phyloP scores from a whole-genome alignment of 2,329 filamentous ascomycete species.

The Sporothrix variecibatus region DNA sequence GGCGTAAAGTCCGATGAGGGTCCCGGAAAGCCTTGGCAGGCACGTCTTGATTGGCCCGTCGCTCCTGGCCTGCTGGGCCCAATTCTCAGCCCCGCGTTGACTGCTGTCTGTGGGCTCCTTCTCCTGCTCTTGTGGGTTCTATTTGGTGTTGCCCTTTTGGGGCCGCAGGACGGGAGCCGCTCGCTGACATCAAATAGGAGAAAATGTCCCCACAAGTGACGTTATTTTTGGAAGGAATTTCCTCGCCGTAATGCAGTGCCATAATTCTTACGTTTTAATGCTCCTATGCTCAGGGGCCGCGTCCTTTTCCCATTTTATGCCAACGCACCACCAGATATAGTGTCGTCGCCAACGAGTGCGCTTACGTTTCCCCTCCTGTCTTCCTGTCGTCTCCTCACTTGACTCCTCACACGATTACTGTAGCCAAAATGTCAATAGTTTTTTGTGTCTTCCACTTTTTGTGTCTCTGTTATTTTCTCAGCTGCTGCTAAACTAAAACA shows the following conservation, averaged over 20 bases:
- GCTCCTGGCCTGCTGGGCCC: background rate
- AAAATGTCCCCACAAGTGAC: constrained; percentile 17
- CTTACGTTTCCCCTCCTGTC: background rate
- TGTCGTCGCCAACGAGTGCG: background rate
- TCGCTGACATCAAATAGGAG: background rate
- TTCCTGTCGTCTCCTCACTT: background rate
- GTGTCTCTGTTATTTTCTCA: constrained; percentile 24
- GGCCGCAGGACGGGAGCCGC: background rate
- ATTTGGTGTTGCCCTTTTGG: background rate
- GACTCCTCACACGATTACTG: background rate
- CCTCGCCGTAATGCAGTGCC: background rate
- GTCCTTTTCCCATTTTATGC: background rate
- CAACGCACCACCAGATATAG: constrained; percentile 5
- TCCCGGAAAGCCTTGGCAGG: background rate
- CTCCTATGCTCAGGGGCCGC: background rate
- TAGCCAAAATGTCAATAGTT: background rate
- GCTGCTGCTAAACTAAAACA: constrained; percentile 28
- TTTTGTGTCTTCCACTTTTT: constrained; percentile 4
- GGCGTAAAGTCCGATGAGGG: background rate
- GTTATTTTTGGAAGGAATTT: constrained; percentile 11
- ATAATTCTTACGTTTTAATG: background rate
- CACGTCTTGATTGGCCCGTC: constrained; percentile 11
- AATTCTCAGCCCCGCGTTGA: constrained; percentile 21
- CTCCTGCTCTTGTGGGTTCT: too few species aligned
- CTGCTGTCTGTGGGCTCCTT: background rate